A percentile compares a stretch with the other conserved stretches of the same genome.
These are phyloP conservation scores for Talaromyces stipitatus DNA, from an alignment of 495 filamentous ascomycete species.

Conservation along the genomic window DNA sequence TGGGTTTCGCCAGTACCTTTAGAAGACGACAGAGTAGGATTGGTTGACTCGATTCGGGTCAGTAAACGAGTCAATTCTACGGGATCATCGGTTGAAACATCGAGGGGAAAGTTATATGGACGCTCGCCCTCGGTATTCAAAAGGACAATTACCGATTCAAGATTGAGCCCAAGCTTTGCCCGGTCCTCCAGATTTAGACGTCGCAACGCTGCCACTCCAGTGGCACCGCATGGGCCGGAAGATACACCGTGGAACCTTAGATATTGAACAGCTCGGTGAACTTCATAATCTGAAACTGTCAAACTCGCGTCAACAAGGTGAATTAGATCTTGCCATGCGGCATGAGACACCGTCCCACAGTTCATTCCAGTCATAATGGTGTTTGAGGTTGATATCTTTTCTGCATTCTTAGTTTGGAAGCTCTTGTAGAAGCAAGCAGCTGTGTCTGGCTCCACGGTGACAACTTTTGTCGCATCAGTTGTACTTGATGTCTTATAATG, in stretches of 20 bases:
- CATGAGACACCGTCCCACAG: slow-evolving; percentile 56
- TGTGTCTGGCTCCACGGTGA: slow-evolving; percentile 57
- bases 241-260: slow-evolving; percentile 35
- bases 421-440: slow-evolving; percentile 51
- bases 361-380: slow-evolving; percentile 66
- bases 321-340: slow-evolving; percentile 51
- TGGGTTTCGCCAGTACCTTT: slow-evolving; percentile 33
- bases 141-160: slow-evolving; percentile 46
- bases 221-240: slow-evolving; percentile 60
- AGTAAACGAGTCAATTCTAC: slow-evolving; percentile 32
- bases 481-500: slow-evolving; percentile 44
- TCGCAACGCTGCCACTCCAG: slow-evolving; percentile 49
- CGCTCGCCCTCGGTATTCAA: slow-evolving; percentile 43
- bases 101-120: slow-evolving; percentile 14
- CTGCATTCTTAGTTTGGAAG: slow-evolving; percentile 34
- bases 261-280: slow-evolving; percentile 42
- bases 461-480: slow-evolving; percentile 32
- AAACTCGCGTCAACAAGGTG: slow-evolving; percentile 51
- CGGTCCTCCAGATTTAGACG: slow-evolving; percentile 25
- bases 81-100: slow-evolving; percentile 24
- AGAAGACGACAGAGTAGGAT: slow-evolving; percentile 27
- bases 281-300: slow-evolving; percentile 48
- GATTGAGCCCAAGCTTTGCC: slow-evolving; percentile 20
- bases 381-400: slow-evolving; percentile 35
- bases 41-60: slow-evolving; percentile 37